These are phyloP conservation scores for Phytopythium aichiense DNA, from an alignment of 352 stramenopile genomes.

Conservation along the genomic window DNA sequence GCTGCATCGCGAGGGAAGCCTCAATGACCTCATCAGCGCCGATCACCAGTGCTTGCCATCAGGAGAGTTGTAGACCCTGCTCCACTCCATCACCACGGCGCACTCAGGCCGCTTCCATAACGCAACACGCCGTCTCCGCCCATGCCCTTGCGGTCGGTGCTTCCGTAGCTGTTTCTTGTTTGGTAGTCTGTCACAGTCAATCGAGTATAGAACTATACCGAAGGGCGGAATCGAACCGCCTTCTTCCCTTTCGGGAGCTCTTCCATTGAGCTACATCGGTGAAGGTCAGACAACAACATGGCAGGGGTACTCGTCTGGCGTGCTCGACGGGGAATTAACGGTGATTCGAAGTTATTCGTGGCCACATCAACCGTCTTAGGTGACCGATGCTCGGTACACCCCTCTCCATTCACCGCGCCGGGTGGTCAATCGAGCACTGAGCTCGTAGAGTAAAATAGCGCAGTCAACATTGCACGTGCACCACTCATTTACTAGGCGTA, in stretches of 20 bases:
- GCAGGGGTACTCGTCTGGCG: slow-evolving; percentile 3
- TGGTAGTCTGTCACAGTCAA: background rate
- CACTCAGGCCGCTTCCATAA: slow-evolving; percentile 1
- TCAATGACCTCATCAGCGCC: slow-evolving; percentile 1
- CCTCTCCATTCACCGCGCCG: slow-evolving; percentile 8
- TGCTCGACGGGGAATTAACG: slow-evolving; percentile 7
- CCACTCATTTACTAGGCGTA: slow-evolving; percentile 1
- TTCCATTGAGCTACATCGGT: slow-evolving; percentile 10
- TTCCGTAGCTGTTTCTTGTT: background rate
- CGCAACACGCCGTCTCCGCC: too few species aligned
- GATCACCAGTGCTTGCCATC: slow-evolving; percentile 4
- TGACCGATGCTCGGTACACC: slow-evolving; percentile 4
- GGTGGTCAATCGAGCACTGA: slow-evolving; percentile 12
- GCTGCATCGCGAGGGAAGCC: slow-evolving; percentile 4
- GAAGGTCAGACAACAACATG: slow-evolving; percentile 1
- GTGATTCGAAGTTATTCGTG: slow-evolving; percentile 6
- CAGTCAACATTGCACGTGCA: background rate
- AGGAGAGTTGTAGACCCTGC: background rate
- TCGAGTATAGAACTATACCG: slow-evolving; percentile 2
- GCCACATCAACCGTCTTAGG: slow-evolving; percentile 7
- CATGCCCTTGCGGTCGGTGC: too few species aligned
- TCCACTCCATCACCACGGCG: background rate
- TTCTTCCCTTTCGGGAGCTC: slow-evolving; percentile 6
- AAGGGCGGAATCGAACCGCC: slow-evolving; percentile 7
- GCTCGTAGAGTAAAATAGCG: slow-evolving; percentile 2